Evolutionary conservation across 257 asterid species (phyloP).

Genomic region (Nicotiana obtusifolia): DNA sequence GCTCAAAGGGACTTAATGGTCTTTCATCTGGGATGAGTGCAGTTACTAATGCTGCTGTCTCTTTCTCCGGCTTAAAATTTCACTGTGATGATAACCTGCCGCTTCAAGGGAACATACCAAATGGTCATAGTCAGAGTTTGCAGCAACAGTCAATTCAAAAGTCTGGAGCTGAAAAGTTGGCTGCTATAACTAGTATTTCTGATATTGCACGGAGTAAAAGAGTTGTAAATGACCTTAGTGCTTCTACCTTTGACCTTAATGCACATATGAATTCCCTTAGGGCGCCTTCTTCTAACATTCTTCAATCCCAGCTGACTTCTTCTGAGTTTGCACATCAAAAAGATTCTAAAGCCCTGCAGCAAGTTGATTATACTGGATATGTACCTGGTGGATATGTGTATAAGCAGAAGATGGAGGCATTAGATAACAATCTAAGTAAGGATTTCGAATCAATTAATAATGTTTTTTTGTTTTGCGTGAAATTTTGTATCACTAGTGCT

Average conservation of each 20-base stretch:
- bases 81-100: constrained; percentile 24
- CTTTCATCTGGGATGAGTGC: constrained; percentile 42
- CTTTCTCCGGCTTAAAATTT: constrained; percentile 42
- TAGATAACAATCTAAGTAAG: not conserved
- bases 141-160: constrained; percentile 34
- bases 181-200: constrained; percentile 21
- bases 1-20: constrained; percentile 22
- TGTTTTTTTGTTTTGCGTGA: not conserved
- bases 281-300: constrained; percentile 52
- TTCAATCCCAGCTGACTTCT: constrained; percentile 39
- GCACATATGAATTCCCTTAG: constrained; percentile 41
- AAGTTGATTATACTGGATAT: constrained; percentile 13
- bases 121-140: constrained; percentile 22
- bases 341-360: constrained; percentile 28
- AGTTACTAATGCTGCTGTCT: constrained; percentile 41
- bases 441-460: not conserved
- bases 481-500: not conserved
- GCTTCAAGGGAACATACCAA: constrained; percentile 30
- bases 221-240: constrained; percentile 15
- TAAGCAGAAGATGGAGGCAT: not conserved
- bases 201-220: constrained; percentile 34
- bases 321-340: constrained; percentile 31
- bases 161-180: constrained; percentile 35
- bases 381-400: not conserved
- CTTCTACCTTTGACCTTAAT: constrained; percentile 23